Evolutionary conservation across 2,329 filamentous ascomycete species (phyloP).

Genomic region (Gnomoniopsis sp.): DNA sequence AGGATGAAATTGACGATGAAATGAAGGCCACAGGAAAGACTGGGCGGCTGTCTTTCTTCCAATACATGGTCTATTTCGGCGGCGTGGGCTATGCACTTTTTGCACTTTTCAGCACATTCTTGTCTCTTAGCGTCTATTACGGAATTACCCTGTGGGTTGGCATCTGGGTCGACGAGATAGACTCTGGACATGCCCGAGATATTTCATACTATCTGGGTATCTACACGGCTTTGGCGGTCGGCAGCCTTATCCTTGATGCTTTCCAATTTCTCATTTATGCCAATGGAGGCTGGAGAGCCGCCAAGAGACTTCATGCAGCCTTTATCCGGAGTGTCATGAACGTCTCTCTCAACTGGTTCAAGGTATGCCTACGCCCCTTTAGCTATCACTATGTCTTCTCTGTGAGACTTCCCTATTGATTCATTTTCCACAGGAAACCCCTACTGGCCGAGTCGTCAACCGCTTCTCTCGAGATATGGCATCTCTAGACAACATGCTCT

Average conservation of each 20-base stretch:
- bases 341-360: conserved; percentile 56
- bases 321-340: conserved; percentile 50
- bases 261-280: conserved; percentile 46
- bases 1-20: conserved; percentile 45
- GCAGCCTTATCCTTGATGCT: conserved; percentile 40
- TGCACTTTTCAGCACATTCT: conserved; percentile 36
- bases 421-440: conserved; percentile 24
- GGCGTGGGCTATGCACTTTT: conserved; percentile 39
- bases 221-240: conserved; percentile 43
- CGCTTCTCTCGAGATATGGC: conserved; percentile 41
- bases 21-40: conserved; percentile 43
- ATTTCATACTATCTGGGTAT: conserved; percentile 51
- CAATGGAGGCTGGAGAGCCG: conserved; percentile 55
- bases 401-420: background rate
- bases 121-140: conserved; percentile 40
- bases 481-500: conserved; percentile 49
- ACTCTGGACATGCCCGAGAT: conserved; percentile 38
- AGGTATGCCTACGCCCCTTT: conserved; percentile 21
- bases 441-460: conserved; percentile 30
- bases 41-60: conserved; percentile 39
- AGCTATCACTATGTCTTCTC: background rate
- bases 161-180: conserved; percentile 51
- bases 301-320: conserved; percentile 47
- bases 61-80: conserved; percentile 51
- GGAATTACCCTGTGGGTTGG: conserved; percentile 46